Percentiles rank a stretch among this genome's conserved stretches.
These are phyloP conservation scores for Symbiodinium natans DNA, from an alignment of 73 alveolate species.

Conservation along the genomic window DNA sequence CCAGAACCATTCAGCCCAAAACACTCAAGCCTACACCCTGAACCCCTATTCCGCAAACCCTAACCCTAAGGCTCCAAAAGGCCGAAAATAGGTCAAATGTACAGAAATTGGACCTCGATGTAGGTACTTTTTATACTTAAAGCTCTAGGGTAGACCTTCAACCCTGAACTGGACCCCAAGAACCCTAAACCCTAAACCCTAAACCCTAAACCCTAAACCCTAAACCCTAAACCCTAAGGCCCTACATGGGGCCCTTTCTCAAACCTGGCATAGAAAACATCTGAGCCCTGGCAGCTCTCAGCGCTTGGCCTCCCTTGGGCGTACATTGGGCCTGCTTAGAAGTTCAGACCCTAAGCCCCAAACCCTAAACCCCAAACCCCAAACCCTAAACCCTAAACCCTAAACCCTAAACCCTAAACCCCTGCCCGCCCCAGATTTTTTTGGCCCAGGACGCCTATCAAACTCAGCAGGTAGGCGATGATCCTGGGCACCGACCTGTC, in stretches of 20 bases:
- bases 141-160: background rate
- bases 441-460: constrained; percentile 16
- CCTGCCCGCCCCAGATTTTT: too few species aligned
- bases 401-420: too few species aligned
- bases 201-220: background rate
- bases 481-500: constrained; percentile 62
- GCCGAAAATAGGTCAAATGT: too few species aligned
- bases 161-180: background rate
- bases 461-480: constrained; percentile 69
- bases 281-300: too few species aligned
- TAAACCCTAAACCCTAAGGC: background rate
- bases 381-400: too few species aligned
- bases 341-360: background rate
- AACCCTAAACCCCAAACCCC: too few species aligned
- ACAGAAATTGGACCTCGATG: too few species aligned
- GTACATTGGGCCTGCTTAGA: background rate
- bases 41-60: too few species aligned
- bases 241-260: background rate
- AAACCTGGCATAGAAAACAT: background rate
- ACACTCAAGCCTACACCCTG: background rate
- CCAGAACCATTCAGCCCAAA: too few species aligned
- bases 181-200: background rate
- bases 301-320: too few species aligned
- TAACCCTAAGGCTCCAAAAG: too few species aligned
- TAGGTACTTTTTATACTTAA: too few species aligned